phyloP scores from a whole-genome alignment of 2,329 filamentous ascomycete genomes.

The Claviceps cyperi region DNA sequence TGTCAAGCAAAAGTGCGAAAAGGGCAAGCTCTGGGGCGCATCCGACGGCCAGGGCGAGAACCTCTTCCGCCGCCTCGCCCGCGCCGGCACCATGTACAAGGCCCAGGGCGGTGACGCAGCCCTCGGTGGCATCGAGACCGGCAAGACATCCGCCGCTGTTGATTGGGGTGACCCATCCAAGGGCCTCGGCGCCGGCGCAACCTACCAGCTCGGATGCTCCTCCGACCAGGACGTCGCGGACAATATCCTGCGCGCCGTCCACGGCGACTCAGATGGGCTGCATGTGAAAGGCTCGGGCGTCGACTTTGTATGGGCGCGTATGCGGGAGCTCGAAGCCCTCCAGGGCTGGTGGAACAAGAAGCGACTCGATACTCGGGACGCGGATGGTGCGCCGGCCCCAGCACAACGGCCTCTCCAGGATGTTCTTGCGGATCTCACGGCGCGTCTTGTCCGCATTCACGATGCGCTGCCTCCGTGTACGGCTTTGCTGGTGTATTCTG shows the following conservation, averaged over 20 bases:
- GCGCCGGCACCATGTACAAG: constrained; percentile 47
- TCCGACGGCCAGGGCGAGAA: constrained; percentile 69
- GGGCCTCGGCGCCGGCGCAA: constrained; percentile 41
- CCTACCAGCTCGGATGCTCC: constrained; percentile 39
- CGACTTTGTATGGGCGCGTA: constrained; percentile 52
- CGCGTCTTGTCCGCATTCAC: constrained; percentile 40
- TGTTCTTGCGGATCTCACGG: constrained; percentile 30
- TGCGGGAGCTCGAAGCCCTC: constrained; percentile 49
- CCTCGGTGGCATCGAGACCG: constrained; percentile 37
- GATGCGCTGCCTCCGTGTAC: constrained; percentile 48
- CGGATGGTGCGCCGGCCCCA: constrained; percentile 19
- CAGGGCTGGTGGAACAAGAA: constrained; percentile 56
- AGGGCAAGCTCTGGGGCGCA: constrained; percentile 73
- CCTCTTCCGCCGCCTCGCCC: constrained; percentile 69
- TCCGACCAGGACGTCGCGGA: constrained; percentile 44
- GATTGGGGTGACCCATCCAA: constrained; percentile 75
- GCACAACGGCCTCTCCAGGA: constrained; percentile 25
- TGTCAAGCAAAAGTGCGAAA: constrained; percentile 90
- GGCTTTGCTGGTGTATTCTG: constrained; percentile 49
- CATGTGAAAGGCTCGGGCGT: constrained; percentile 46
- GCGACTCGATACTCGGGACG: constrained; percentile 23
- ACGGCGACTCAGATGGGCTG: constrained; percentile 41
- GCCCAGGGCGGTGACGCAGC: constrained; percentile 44
- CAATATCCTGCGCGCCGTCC: constrained; percentile 41
- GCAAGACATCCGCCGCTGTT: constrained; percentile 58